phyloP scores from a whole-genome alignment of 2,329 filamentous ascomycete genomes.

The Exophiala spinifera region DNA sequence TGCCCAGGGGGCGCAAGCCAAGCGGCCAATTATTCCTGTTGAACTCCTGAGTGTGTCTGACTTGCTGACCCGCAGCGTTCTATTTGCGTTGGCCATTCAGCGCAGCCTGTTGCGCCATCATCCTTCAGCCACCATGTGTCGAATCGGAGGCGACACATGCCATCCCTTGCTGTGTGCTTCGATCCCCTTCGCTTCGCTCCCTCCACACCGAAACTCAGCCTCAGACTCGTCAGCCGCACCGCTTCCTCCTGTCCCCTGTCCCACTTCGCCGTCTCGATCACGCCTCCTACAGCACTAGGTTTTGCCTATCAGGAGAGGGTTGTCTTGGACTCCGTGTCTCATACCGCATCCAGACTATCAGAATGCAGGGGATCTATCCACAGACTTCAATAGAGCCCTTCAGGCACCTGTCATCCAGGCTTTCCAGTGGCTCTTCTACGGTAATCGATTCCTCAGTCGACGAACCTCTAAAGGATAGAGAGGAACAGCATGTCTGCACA shows the following conservation, averaged over 20 bases:
- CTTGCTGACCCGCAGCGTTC: conserved; percentile 5
- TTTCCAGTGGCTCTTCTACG: too few relatives aligned
- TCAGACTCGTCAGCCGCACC: conserved; percentile 20
- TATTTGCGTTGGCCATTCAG: conserved; percentile 18
- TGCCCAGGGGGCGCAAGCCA: neutral
- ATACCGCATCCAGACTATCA: conserved; percentile 11
- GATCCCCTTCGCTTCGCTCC: conserved; percentile 3
- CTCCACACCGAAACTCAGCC: conserved; percentile 20
- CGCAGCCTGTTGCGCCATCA: neutral
- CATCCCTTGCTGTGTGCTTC: conserved; percentile 20
- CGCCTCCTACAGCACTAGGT: too few relatives aligned
- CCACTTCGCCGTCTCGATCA: neutral
- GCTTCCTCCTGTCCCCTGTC: neutral
- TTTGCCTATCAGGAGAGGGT: neutral
- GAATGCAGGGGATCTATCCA: conserved; percentile 8
- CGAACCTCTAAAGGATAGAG: too few relatives aligned
- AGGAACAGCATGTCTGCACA: too few relatives aligned
- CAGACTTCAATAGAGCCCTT: neutral
- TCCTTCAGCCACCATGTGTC: conserved; percentile 1
- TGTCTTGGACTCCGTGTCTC: conserved; percentile 1
- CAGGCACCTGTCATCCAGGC: neutral
- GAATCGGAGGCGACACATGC: conserved; percentile 2
- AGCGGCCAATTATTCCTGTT: neutral
- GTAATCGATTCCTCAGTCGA: too few relatives aligned
- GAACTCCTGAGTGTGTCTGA: conserved; percentile 1